Evolutionary conservation across 768 basidiomycete species (phyloP).

Genomic region (Lentinula guzmanii): DNA sequence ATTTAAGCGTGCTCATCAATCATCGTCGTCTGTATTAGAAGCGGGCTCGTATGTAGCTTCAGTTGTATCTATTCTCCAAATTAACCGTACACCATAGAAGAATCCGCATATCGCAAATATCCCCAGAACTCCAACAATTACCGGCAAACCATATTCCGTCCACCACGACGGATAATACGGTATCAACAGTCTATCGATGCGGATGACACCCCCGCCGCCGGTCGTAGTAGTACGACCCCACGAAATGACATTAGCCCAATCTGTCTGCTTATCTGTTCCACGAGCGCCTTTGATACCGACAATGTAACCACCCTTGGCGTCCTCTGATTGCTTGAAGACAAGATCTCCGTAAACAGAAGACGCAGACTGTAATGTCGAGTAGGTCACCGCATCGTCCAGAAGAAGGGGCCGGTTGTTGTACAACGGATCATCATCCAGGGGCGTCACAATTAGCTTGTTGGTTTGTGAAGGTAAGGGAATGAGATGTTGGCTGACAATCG

Average conservation of each 20-base stretch:
- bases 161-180: conserved; percentile 90
- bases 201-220: conserved; percentile 79
- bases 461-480: conserved; percentile 39
- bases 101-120: conserved; percentile 57
- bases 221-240: conserved; percentile 78
- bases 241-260: conserved; percentile 60
- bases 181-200: conserved; percentile 75
- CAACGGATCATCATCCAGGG: conserved; percentile 17
- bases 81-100: conserved; percentile 62
- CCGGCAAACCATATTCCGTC: conserved; percentile 66
- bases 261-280: conserved; percentile 53
- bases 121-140: conserved; percentile 55
- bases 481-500: conserved; percentile 72
- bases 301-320: conserved; percentile 45
- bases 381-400: conserved; percentile 66
- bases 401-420: conserved; percentile 70
- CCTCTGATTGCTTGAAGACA: conserved; percentile 55
- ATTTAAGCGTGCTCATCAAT: background rate
- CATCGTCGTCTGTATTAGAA: conserved; percentile 46
- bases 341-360: conserved; percentile 73
- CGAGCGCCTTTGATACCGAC: conserved; percentile 72
- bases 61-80: conserved; percentile 72
- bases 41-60: conserved; percentile 89
- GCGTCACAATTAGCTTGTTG: background rate
- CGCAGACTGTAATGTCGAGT: conserved; percentile 70